Evolutionary conservation across 495 filamentous ascomycete species (phyloP).

Genomic region (Aspergillus sclerotiicarbonarius): DNA sequence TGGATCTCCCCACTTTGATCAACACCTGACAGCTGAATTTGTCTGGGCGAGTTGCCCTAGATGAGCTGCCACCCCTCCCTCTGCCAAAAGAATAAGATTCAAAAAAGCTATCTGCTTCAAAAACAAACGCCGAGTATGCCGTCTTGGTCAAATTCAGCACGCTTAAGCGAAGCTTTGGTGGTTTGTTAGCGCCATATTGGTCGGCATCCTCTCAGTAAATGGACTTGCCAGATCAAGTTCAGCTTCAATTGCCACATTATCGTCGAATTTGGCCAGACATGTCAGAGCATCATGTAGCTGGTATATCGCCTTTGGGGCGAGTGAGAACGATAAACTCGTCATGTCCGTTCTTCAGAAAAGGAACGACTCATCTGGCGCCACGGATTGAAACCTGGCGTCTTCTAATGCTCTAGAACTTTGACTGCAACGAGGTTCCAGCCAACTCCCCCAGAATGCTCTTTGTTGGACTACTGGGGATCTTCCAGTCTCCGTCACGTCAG

Average conservation of each 20-base stretch:
- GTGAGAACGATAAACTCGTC: conserved; percentile 73
- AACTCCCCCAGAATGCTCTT: not conserved
- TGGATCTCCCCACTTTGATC: conserved; percentile 48
- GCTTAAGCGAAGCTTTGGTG: conserved; percentile 67
- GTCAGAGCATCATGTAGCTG: conserved; percentile 79
- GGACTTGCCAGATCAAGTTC: conserved; percentile 63
- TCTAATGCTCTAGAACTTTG: not conserved
- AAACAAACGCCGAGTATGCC: conserved; percentile 79
- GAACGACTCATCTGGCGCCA: not conserved
- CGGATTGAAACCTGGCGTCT: not conserved
- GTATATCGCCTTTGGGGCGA: conserved; percentile 70
- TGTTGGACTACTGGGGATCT: not conserved
- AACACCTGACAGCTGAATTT: conserved; percentile 74
- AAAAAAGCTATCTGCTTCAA: conserved; percentile 77
- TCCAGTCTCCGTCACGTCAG: not conserved
- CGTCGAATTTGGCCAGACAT: conserved; percentile 90
- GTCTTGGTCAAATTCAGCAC: conserved; percentile 91
- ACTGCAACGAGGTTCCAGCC: not conserved
- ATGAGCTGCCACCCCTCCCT: conserved; percentile 5
- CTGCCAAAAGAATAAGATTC: conserved; percentile 57
- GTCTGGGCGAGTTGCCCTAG: conserved; percentile 34
- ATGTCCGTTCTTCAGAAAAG: conserved; percentile 34
- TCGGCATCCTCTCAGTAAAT: no score
- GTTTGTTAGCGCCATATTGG: conserved; percentile 8
- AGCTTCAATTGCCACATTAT: conserved; percentile 84